Evolutionary conservation across 2,329 filamentous ascomycete species (phyloP).

Genomic region (Seiridium unicorne): DNA sequence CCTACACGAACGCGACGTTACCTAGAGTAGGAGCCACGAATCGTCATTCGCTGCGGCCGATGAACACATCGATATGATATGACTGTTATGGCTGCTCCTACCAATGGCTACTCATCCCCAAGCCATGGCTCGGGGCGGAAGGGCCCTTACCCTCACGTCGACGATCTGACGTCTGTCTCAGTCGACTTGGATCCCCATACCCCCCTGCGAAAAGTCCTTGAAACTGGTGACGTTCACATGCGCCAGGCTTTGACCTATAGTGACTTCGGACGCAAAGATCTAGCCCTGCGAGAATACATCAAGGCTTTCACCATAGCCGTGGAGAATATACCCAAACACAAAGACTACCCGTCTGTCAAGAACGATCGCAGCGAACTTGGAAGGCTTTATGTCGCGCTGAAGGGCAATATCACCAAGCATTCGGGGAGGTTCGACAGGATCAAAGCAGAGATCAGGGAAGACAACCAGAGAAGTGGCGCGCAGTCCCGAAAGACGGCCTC

Average conservation of each 20-base stretch:
- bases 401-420: slow-evolving; percentile 47
- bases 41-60: background rate
- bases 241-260: slow-evolving; percentile 61
- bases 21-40: background rate
- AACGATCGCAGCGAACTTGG: slow-evolving; percentile 48
- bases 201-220: slow-evolving; percentile 53
- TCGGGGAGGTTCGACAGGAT: slow-evolving; percentile 53
- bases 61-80: slow-evolving; percentile 3
- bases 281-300: slow-evolving; percentile 82
- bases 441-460: slow-evolving; percentile 58
- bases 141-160: slow-evolving; percentile 48
- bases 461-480: slow-evolving; percentile 63
- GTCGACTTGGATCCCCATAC: slow-evolving; percentile 46
- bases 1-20: slow-evolving; percentile 7
- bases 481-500: slow-evolving; percentile 33
- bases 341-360: slow-evolving; percentile 67
- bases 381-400: slow-evolving; percentile 47
- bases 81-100: slow-evolving; percentile 14
- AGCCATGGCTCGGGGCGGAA: slow-evolving; percentile 21
- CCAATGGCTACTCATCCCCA: slow-evolving; percentile 12
- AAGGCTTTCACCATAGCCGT: slow-evolving; percentile 77
- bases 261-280: slow-evolving; percentile 65
- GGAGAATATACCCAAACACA: slow-evolving; percentile 73
- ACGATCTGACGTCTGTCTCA: slow-evolving; percentile 47
- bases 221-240: slow-evolving; percentile 50